A percentile compares a stretch with the other conserved stretches of the same genome.
Evolutionary conservation across 139 green algal genomes (phyloP).

Genomic region (Chlamydomonas sp.): DNA sequence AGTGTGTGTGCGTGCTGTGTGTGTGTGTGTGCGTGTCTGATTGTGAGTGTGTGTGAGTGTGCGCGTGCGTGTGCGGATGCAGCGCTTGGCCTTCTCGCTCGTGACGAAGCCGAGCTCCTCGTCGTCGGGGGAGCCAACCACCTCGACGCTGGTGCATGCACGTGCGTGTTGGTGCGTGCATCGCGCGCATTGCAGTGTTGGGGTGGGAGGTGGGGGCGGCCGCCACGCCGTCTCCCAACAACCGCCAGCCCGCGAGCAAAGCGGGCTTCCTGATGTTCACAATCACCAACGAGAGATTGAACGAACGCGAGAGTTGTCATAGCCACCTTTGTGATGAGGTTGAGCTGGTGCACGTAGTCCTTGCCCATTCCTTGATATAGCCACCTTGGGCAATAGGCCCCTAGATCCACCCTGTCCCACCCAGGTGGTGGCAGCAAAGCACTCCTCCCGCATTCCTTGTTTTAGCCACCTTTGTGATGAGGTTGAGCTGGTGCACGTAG

Average conservation of each 20-base stretch:
- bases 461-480: conserved; percentile 45
- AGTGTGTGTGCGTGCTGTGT: too few species aligned
- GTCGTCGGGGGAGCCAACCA: conserved; percentile 71
- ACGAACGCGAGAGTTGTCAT: conserved; percentile 26
- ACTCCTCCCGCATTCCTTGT: conserved; percentile 63
- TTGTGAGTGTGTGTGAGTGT: too few species aligned
- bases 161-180: too few species aligned
- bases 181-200: too few species aligned
- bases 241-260: not conserved
- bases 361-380: conserved; percentile 62
- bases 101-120: conserved; percentile 74
- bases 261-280: not conserved
- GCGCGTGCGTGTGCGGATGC: too few species aligned
- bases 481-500: conserved; percentile 48
- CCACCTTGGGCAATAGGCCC: too few species aligned
- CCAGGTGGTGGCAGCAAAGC: too few species aligned
- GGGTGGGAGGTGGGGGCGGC: not conserved
- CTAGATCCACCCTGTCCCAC: too few species aligned
- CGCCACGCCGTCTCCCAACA: not conserved
- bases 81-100: conserved; percentile 64
- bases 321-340: conserved; percentile 42
- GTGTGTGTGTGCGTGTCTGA: too few species aligned
- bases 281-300: not conserved
- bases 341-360: conserved; percentile 60
- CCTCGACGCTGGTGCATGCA: too few species aligned